Evolutionary conservation across 169 alveolate genomes (phyloP).

Genomic region (Cryptosporidium parvum): DNA sequence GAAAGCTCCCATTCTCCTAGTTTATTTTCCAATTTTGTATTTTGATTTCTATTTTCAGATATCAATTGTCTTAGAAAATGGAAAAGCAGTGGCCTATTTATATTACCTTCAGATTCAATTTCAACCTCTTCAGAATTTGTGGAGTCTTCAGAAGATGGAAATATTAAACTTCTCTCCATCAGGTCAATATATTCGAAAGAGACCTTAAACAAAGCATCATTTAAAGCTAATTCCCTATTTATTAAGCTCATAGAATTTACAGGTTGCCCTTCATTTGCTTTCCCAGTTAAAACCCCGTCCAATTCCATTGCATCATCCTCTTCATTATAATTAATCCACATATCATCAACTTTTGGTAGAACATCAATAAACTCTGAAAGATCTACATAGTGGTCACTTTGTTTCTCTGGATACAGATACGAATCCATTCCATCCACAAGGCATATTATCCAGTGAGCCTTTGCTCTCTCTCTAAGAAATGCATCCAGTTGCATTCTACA

Average conservation of each 20-base stretch:
- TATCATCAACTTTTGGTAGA: conserved; percentile 64
- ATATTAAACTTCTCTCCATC: conserved; percentile 49
- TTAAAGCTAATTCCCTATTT: conserved; percentile 48
- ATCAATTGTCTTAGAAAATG: conserved; percentile 22
- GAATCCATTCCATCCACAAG: conserved; percentile 69
- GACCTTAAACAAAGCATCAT: conserved; percentile 35
- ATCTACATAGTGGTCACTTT: conserved; percentile 44
- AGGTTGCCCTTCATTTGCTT: neutral
- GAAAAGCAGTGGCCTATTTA: conserved; percentile 18
- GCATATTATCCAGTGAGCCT: conserved; percentile 45
- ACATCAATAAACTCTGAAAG: conserved; percentile 27
- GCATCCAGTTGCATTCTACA: conserved; percentile 59
- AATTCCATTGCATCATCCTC: neutral
- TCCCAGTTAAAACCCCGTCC: neutral
- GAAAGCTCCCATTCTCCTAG: conserved; percentile 57
- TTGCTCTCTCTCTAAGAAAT: conserved; percentile 49
- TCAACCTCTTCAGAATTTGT: neutral
- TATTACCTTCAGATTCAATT: conserved; percentile 35
- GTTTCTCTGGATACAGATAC: conserved; percentile 25
- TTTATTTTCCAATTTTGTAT: neutral
- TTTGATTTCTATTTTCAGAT: neutral
- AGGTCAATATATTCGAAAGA: conserved; percentile 48
- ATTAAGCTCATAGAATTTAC: neutral
- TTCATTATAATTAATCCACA: conserved; percentile 47
- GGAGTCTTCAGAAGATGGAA: conserved; percentile 17